Evolutionary conservation across 2,329 filamentous ascomycete species (phyloP), one percentile per base, ranked within the genome.

Genomic region (Diaporthe ampelina): DNA sequence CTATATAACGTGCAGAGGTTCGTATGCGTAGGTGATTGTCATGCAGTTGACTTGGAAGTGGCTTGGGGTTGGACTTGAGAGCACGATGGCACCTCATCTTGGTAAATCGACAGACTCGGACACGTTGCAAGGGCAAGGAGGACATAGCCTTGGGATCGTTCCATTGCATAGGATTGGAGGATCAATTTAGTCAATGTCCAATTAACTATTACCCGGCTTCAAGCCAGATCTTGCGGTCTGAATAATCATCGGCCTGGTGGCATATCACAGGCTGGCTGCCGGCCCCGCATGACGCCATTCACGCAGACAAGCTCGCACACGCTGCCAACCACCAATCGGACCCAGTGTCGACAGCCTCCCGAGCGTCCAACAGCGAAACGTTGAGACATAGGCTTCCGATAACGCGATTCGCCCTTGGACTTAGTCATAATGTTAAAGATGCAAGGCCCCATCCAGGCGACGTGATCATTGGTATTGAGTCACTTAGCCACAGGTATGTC

Each of bases 251-350:
- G n/a, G 10, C n/a, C 32, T 52, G 63, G 2, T 54, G 48, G 21
- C 32, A 52, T 4, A 13, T 37, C 48, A 68, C 52, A 26, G 48
- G 63, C 29, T 26, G 45, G 32, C 10, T 68, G 63, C 63, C 63
- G 48, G 48, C 45, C 45, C 45, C 48, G n/a, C 43, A 67, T 68
- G 63, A 68, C 63, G 63, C 63, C 63, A 68, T 68, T 13, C 19
- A 7, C 19, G 15, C 48, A 54, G 48, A 68, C 63, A 68, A 68
- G 63, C 63, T 68, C 63, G 63, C 32, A 68, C 48, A 54, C 2
- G 4, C 21, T 8, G 29, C 63, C 63, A 50, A 37, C 63, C 35
- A 15, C 63, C 63, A 54, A 68, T 68, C 63, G 48, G 63, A 54
- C 37, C 48, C 32, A 8, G 26, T 11, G 2, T 68, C n/a, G 48